Conservation (phyloP, 495 filamentous ascomycete species). For the Collariella sp. region DNA sequence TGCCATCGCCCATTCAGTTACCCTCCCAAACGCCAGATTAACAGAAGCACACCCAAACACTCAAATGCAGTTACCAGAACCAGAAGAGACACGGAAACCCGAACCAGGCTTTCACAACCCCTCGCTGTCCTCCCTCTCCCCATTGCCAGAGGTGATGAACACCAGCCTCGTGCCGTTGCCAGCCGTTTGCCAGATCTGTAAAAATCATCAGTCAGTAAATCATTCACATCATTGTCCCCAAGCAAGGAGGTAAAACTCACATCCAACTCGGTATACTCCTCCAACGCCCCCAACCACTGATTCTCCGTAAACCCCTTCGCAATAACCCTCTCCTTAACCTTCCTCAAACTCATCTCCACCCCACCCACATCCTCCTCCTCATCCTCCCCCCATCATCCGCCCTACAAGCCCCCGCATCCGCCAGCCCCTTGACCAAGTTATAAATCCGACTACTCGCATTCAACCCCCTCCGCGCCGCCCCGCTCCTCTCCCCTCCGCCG, state of each 20-base stretch:
- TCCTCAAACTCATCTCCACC: slow-evolving; percentile 75
- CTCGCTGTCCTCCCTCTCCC: slow-evolving; percentile 27
- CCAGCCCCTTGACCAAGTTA: slow-evolving; percentile 77
- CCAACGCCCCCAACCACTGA: slow-evolving; percentile 74
- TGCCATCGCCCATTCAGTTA: not conserved
- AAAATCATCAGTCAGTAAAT: not conserved
- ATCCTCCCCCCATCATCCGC: slow-evolving; percentile 62
- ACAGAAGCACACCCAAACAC: not conserved
- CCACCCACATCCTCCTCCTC: slow-evolving; percentile 37
- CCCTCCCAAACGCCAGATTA: slow-evolving; percentile 2
- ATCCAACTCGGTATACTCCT: slow-evolving; percentile 80
- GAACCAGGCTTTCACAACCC: slow-evolving; percentile 16
- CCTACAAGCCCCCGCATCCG: slow-evolving; percentile 61
- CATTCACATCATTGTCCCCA: slow-evolving; percentile 15
- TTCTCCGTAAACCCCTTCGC: slow-evolving; percentile 96
- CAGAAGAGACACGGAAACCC: not conserved
- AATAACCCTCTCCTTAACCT: slow-evolving; percentile 80
- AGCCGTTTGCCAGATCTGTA: slow-evolving; percentile 88
- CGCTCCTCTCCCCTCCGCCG: slow-evolving; percentile 48
- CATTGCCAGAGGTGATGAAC: slow-evolving; percentile 49
- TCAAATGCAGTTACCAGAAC: not conserved
- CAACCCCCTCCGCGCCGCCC: slow-evolving; percentile 53
- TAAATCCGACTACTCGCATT: slow-evolving; percentile 87
- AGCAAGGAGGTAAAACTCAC: slow-evolving; percentile 50
- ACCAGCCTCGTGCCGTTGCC: slow-evolving; percentile 78